A percentile compares a stretch with the other conserved stretches of the same genome.
These are phyloP conservation scores for Athelia psychrophila DNA, from an alignment of 1,284 basidiomycete genomes.

Conservation along the genomic window DNA sequence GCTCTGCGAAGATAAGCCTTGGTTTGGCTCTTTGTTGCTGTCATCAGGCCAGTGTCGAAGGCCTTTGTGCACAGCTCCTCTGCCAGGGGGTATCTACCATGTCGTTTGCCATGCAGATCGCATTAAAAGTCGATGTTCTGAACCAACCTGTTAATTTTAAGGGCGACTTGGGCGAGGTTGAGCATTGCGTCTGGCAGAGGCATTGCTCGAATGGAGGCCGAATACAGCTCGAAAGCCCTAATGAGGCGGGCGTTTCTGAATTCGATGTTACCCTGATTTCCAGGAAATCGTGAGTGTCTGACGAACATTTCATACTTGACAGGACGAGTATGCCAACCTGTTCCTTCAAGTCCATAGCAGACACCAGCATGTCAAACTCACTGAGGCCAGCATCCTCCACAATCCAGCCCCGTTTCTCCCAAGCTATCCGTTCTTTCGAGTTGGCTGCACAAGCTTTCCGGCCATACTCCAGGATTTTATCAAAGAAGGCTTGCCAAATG, in stretches of 20 bases:
- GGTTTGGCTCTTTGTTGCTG: background rate
- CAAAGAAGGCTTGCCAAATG: background rate
- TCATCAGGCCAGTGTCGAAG: background rate
- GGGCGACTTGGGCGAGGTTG: background rate
- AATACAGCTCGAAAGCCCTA: background rate
- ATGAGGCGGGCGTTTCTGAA: background rate
- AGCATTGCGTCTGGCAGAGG: background rate
- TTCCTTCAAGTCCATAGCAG: background rate
- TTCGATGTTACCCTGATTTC: background rate
- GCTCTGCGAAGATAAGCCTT: background rate
- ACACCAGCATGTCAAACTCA: background rate
- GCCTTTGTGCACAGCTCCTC: background rate
- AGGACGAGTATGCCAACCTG: no score
- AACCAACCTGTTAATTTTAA: background rate
- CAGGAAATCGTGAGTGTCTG: background rate
- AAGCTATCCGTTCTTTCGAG: background rate
- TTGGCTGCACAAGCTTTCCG: background rate
- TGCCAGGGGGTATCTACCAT: background rate
- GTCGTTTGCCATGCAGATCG: background rate
- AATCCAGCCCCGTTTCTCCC: background rate
- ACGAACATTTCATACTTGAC: no score
- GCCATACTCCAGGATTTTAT: background rate
- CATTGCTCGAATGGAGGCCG: background rate
- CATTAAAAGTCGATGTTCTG: background rate
- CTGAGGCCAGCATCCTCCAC: background rate